Percentiles rank a stretch among this genome's conserved stretches.
Evolutionary conservation across 164 flowering plant genomes (phyloP).

Genomic region (Macadamia tetraphylla): DNA sequence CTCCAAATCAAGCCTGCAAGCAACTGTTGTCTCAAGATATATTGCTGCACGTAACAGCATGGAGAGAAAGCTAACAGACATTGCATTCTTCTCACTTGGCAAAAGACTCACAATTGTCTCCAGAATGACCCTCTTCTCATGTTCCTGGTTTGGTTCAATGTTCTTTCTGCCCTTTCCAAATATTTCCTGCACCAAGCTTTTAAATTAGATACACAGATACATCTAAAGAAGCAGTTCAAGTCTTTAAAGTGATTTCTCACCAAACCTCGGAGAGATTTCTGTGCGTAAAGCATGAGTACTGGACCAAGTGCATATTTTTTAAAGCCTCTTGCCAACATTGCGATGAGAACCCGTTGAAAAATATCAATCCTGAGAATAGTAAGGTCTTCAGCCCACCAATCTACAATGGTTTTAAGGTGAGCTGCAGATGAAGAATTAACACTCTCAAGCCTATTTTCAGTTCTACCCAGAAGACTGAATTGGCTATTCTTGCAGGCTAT

Average conservation of each 20-base stretch:
- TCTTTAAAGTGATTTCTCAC: constrained; percentile 44
- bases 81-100: constrained; percentile 71
- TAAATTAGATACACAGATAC: constrained; percentile 1
- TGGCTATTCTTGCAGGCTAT: constrained; percentile 71
- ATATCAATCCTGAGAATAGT: constrained; percentile 65
- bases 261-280: constrained; percentile 91
- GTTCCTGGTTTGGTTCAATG: constrained; percentile 70
- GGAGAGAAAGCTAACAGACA: constrained; percentile 85
- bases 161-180: constrained; percentile 74
- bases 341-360: constrained; percentile 73
- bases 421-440: constrained; percentile 22
- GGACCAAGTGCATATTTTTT: constrained; percentile 82
- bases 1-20: constrained; percentile 91
- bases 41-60: constrained; percentile 79
- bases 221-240: background rate
- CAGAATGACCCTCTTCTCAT: constrained; percentile 75
- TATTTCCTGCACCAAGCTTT: constrained; percentile 47
- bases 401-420: constrained; percentile 47
- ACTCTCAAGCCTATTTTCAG: constrained; percentile 29
- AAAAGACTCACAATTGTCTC: constrained; percentile 88
- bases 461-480: constrained; percentile 29
- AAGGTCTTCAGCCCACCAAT: constrained; percentile 97
- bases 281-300: constrained; percentile 85
- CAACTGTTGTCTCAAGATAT: constrained; percentile 77
- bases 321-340: constrained; percentile 87